A percentile compares a stretch with the other conserved stretches of the same genome.
phyloP scores from a whole-genome alignment of 2,329 filamentous ascomycete species.

The Arachnopeziza araneosa region DNA sequence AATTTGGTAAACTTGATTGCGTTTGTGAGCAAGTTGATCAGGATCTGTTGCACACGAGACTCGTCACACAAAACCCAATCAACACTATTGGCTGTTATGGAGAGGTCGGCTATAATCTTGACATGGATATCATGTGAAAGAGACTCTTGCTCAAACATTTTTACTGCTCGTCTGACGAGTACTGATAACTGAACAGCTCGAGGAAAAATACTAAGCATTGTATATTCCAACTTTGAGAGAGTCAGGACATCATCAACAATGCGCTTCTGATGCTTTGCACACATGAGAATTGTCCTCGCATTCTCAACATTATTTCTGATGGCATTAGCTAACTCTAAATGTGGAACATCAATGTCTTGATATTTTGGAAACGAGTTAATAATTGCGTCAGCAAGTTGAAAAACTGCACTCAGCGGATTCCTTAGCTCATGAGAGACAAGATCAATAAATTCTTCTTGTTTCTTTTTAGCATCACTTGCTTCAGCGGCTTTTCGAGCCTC shows the following conservation, averaged over 20 bases:
- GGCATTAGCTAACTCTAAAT: slow-evolving; percentile 44
- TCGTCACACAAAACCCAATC: slow-evolving; percentile 68
- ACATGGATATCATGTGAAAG: slow-evolving; percentile 64
- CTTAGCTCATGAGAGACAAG: slow-evolving; percentile 68
- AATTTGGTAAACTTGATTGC: slow-evolving; percentile 76
- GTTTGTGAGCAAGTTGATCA: slow-evolving; percentile 78
- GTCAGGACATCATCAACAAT: slow-evolving; percentile 73
- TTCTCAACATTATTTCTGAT: slow-evolving; percentile 57
- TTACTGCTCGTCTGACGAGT: slow-evolving; percentile 56
- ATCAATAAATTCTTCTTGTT: slow-evolving; percentile 79
- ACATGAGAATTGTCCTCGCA: slow-evolving; percentile 71
- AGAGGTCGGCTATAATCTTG: slow-evolving; percentile 57
- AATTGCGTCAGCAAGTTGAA: slow-evolving; percentile 71
- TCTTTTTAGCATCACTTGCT: slow-evolving; percentile 54
- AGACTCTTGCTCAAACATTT: slow-evolving; percentile 75
- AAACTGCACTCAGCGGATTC: slow-evolving; percentile 68
- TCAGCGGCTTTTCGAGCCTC: slow-evolving; percentile 42
- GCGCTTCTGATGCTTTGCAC: slow-evolving; percentile 73
- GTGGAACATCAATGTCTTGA: slow-evolving; percentile 23
- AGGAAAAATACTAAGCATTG: slow-evolving; percentile 66
- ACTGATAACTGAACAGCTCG: slow-evolving; percentile 59
- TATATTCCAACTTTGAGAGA: slow-evolving; percentile 70
- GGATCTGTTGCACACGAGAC: slow-evolving; percentile 68
- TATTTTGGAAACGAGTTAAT: slow-evolving; percentile 40
- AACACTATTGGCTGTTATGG: slow-evolving; percentile 50